These are phyloP conservation scores for Pilasporangium apinafurcum DNA, from an alignment of 352 stramenopile genomes.

Conservation along the genomic window DNA sequence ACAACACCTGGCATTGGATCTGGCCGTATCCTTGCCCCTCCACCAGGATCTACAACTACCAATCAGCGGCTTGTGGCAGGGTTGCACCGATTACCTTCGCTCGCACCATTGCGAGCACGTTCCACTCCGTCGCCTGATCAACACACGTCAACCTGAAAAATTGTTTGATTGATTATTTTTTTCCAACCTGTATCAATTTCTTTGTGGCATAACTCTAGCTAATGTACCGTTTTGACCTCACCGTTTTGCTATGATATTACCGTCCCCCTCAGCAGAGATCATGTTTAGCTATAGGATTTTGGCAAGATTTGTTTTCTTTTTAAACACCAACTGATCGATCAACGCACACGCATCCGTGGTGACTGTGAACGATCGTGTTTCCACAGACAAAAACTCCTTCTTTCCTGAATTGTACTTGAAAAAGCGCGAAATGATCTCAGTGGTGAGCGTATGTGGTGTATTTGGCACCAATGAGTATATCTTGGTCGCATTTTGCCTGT, in stretches of 20 bases:
- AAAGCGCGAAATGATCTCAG: conserved; percentile 51
- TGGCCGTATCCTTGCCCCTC: no score
- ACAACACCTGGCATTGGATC: no score
- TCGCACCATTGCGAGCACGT: no score
- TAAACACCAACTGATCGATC: conserved; percentile 43
- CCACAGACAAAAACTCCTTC: conserved; percentile 63
- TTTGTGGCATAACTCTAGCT: no score
- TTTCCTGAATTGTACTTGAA: conserved; percentile 85
- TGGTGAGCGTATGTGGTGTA: conserved; percentile 19
- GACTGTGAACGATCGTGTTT: conserved; percentile 63
- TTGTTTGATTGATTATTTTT: no score
- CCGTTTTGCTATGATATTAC: neutral
- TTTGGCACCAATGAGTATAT: conserved; percentile 31
- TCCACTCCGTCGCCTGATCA: no score
- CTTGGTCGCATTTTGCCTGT: conserved; percentile 25
- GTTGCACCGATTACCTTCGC: no score
- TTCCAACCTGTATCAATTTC: no score
- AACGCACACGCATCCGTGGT: conserved; percentile 71
- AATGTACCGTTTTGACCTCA: neutral
- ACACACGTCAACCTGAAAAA: no score
- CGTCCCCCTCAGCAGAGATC: neutral
- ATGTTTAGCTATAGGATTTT: conserved; percentile 8
- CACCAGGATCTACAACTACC: no score
- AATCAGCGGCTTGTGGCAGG: no score
- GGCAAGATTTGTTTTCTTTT: conserved; percentile 16